These are phyloP conservation scores for Neopestalotiopsis clavispora DNA, from an alignment of 2,329 filamentous ascomycete species.

Conservation along the genomic window DNA sequence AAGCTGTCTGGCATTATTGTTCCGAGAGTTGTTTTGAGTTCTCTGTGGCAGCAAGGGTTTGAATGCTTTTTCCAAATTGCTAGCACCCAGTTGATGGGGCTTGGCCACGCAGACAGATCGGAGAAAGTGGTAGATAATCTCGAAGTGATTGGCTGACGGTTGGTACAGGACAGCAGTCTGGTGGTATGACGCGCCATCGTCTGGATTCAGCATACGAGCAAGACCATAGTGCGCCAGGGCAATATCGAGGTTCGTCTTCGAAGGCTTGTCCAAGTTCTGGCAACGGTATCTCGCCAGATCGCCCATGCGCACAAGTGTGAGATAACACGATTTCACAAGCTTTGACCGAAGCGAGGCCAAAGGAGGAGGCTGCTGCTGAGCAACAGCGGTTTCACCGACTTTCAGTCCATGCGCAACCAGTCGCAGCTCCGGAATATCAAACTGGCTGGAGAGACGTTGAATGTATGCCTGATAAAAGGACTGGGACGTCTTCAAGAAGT, in stretches of 20 bases:
- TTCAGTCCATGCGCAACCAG: conserved; percentile 49
- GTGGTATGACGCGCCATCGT: conserved; percentile 83
- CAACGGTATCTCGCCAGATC: conserved; percentile 87
- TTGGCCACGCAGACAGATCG: conserved; percentile 76
- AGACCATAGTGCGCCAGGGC: conserved; percentile 86
- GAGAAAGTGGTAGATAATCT: conserved; percentile 89
- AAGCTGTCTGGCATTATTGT: conserved; percentile 37
- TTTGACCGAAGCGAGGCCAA: conserved; percentile 53
- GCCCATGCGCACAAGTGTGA: conserved; percentile 83
- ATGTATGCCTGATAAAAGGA: conserved; percentile 89
- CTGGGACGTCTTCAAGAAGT: conserved; percentile 86
- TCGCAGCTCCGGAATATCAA: conserved; percentile 56
- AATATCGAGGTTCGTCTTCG: conserved; percentile 75
- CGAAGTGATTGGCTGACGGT: conserved; percentile 78
- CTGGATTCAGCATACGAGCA: conserved; percentile 78
- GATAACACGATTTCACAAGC: conserved; percentile 78
- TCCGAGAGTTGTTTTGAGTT: conserved; percentile 39
- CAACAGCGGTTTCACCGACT: conserved; percentile 46
- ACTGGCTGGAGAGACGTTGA: conserved; percentile 71
- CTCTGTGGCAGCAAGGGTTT: conserved; percentile 51
- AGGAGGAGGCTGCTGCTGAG: conserved; percentile 48
- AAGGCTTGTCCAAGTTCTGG: conserved; percentile 69
- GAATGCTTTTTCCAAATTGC: conserved; percentile 83
- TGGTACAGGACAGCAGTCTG: conserved; percentile 88
- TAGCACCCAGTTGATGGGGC: conserved; percentile 74